Evolutionary conservation across 768 basidiomycete species (phyloP).

Genomic region (Boletus huronensis): DNA sequence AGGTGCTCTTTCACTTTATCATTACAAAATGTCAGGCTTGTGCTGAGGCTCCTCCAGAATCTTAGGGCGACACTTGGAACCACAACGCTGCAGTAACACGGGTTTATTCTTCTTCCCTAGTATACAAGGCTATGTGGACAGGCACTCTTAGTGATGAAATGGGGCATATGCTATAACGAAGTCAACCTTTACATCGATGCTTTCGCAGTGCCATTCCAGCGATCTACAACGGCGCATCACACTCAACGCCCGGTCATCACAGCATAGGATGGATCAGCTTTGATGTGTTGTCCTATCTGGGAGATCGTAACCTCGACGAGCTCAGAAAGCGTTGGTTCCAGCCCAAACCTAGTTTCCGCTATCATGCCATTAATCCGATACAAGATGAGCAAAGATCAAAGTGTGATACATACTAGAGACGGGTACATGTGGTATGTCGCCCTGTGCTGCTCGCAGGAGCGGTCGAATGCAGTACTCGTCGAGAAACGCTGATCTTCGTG

Average conservation of each 20-base stretch:
- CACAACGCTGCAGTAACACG: neutral
- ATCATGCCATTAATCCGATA: neutral
- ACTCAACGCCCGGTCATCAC: neutral
- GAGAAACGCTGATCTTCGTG: neutral
- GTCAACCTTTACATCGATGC: neutral
- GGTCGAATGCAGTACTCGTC: neutral
- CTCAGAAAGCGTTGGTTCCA: neutral
- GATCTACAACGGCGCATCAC: neutral
- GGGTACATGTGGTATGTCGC: neutral
- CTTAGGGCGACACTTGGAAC: neutral
- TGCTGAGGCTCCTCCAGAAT: neutral
- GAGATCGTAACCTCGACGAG: neutral
- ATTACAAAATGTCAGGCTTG: too few species aligned
- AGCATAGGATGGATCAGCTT: neutral
- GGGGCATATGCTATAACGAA: too few species aligned
- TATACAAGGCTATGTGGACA: neutral
- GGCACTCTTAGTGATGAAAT: too few species aligned
- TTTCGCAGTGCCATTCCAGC: neutral
- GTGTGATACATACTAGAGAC: neutral
- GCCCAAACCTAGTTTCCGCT: neutral
- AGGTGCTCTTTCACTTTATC: too few species aligned
- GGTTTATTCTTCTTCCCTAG: neutral
- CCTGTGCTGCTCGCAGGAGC: neutral
- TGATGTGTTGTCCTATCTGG: neutral
- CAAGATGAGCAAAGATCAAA: neutral